These are phyloP conservation scores for Euphrasia confusa DNA, from an alignment of 257 asterid genomes.

Conservation along the genomic window DNA sequence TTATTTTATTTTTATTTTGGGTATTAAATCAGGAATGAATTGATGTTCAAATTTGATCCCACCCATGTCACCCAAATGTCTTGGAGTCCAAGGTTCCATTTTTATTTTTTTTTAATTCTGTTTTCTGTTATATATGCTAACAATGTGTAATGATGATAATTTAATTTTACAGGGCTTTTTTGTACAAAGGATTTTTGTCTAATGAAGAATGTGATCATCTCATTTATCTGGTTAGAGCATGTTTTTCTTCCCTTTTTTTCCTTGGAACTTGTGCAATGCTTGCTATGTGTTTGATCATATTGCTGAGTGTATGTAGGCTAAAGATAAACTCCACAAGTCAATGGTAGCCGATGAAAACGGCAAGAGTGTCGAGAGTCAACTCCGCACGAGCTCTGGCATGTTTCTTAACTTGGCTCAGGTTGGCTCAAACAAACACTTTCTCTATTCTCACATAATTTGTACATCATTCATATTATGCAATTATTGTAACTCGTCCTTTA, in stretches of 20 bases:
- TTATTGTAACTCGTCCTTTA: too few relatives aligned
- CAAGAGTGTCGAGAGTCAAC: conserved; percentile 62
- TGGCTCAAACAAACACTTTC: conserved; percentile 4
- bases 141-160: not conserved
- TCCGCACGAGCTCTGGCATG: conserved; percentile 78
- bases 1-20: not conserved
- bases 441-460: not conserved
- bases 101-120: not conserved
- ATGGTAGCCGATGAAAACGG: conserved; percentile 80
- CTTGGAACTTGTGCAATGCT: not conserved
- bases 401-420: conserved; percentile 60
- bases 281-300: not conserved
- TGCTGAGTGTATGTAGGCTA: conserved; percentile 41
- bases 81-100: conserved; percentile 53
- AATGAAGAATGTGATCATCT: conserved; percentile 65
- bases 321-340: conserved; percentile 62
- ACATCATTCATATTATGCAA: not conserved
- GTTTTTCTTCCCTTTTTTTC: not conserved
- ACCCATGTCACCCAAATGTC: conserved; percentile 62
- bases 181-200: conserved; percentile 55
- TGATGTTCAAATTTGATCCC: conserved; percentile 50
- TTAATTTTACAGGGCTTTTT: conserved; percentile 51
- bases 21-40: conserved; percentile 28
- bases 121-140: not conserved
- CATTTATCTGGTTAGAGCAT: conserved; percentile 45